These are phyloP conservation scores for Colletotrichum kahawae DNA, from an alignment of 2,329 filamentous ascomycete species.

Conservation along the genomic window DNA sequence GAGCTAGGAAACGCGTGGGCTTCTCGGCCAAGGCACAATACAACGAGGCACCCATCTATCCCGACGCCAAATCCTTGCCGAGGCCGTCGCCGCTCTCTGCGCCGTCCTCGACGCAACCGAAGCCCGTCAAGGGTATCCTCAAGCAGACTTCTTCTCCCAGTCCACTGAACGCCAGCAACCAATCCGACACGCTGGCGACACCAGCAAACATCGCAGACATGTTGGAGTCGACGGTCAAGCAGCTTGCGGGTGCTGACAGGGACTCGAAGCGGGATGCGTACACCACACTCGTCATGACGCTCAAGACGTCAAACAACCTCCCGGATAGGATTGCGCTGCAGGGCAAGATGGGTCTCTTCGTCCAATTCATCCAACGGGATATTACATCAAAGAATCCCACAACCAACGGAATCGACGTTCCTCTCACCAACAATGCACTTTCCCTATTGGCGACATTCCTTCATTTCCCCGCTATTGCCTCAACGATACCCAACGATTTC, in stretches of 20 bases:
- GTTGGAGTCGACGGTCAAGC: constrained; percentile 83
- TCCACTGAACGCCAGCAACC: constrained; percentile 42
- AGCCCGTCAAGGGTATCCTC: constrained; percentile 72
- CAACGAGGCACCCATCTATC: constrained; percentile 55
- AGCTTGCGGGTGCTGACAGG: constrained; percentile 77
- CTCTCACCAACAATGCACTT: constrained; percentile 78
- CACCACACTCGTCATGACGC: constrained; percentile 73
- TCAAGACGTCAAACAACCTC: constrained; percentile 83
- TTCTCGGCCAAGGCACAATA: constrained; percentile 64
- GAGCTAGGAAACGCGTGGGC: constrained; percentile 58
- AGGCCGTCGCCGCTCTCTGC: constrained; percentile 46
- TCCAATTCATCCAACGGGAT: constrained; percentile 85
- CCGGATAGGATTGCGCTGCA: constrained; percentile 76
- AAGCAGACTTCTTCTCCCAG: constrained; percentile 68
- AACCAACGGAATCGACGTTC: constrained; percentile 62
- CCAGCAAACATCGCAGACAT: constrained; percentile 73
- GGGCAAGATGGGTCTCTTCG: constrained; percentile 77
- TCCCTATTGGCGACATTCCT: constrained; percentile 80
- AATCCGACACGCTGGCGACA: constrained; percentile 40
- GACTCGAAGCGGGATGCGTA: constrained; percentile 85
- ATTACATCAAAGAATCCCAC: constrained; percentile 65
- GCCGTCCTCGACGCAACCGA: constrained; percentile 43
- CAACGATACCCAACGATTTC: constrained; percentile 78
- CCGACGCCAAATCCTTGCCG: constrained; percentile 39
- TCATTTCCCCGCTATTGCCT: constrained; percentile 73